Base-by-base conservation (phyloP, 179 eudicot species). In the Camellia oleifera region DNA sequence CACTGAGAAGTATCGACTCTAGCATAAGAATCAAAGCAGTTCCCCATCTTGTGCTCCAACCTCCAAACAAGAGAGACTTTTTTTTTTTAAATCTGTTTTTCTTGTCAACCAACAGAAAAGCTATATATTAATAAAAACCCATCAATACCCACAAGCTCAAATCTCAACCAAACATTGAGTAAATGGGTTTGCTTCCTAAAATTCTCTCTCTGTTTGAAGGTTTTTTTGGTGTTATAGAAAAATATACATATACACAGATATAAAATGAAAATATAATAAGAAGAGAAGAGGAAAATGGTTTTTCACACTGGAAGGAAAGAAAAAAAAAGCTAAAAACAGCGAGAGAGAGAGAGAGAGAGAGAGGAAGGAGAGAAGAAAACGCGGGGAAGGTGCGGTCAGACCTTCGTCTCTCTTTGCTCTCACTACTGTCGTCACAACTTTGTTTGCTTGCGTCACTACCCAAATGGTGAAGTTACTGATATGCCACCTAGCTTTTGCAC, bases 21-120 rank as follows among this genome's bases (percentile, higher is more conserved):
- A 6, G 91, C 92, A 53, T 91, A 84, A 61, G 94, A 86, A 83
- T 84, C 90, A 10, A 86, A 69, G 80, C 91, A 89, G 81, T 91
- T 91, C 14, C 94, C 94, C 94, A 91, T 91, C 79, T 78, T 44
- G 44, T 46, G 46, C 66, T 69, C 32, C 64, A 15, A 18, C 50
- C 61, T 26, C 61, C 61, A 40, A 68, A 52, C 48, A 7, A 68
- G 65, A 52, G 65, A 54, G 32, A 63, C 53, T 0, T 4, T 15
- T 66, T 40, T 0, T 11, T 15, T 66, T 40, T 1, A 1, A 0
- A 0, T 6, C 17, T 0, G 4, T 13, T 71, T 3, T 11, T 52
- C 23, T 72, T 10, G 61, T 52, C 75, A 72, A 72, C 61, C n/a
- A 20, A 40, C 5, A 18, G n/a, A 52, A 52, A 72, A 57, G 8